Conservation (phyloP, 306 rosid genomes). For the Echinosophora koreensis region DNA sequence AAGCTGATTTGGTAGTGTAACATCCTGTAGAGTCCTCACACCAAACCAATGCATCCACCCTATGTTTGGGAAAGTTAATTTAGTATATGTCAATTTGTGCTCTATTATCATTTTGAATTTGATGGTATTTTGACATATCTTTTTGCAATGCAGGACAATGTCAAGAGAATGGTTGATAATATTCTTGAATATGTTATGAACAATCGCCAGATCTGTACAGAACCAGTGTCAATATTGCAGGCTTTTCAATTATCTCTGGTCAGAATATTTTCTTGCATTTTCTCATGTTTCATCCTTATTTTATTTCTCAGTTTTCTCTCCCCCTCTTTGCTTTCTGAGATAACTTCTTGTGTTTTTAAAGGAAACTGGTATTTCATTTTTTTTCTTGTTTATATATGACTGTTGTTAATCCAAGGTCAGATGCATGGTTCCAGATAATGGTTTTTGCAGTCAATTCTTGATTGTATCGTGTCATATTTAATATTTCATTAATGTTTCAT, state of each 20-base stretch:
- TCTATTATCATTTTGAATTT: conserved; percentile 16
- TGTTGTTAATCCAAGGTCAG: conserved; percentile 31
- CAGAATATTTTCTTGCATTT: conserved; percentile 47
- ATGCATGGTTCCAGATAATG: background rate
- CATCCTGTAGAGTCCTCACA: too few species aligned
- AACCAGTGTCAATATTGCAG: conserved; percentile 70
- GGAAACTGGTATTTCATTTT: conserved; percentile 11
- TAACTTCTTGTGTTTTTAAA: background rate
- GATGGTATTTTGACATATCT: conserved; percentile 38
- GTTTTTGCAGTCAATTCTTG: background rate
- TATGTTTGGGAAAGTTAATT: too few species aligned
- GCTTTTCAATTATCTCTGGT: conserved; percentile 96
- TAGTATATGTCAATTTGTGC: background rate
- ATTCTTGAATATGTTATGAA: conserved; percentile 74
- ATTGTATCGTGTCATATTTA: background rate
- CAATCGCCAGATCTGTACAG: conserved; percentile 65
- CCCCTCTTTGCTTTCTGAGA: background rate
- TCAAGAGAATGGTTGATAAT: conserved; percentile 59
- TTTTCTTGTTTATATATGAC: background rate
- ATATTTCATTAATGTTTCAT: background rate
- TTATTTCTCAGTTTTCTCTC: conserved; percentile 5
- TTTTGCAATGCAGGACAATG: conserved; percentile 69
- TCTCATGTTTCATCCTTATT: conserved; percentile 27
- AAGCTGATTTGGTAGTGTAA: too few species aligned
- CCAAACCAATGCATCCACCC: too few species aligned